Evolutionary conservation across 768 basidiomycete genomes (phyloP), one percentile per base, ranked within the genome.

Genomic region (Termitomyces sp.): DNA sequence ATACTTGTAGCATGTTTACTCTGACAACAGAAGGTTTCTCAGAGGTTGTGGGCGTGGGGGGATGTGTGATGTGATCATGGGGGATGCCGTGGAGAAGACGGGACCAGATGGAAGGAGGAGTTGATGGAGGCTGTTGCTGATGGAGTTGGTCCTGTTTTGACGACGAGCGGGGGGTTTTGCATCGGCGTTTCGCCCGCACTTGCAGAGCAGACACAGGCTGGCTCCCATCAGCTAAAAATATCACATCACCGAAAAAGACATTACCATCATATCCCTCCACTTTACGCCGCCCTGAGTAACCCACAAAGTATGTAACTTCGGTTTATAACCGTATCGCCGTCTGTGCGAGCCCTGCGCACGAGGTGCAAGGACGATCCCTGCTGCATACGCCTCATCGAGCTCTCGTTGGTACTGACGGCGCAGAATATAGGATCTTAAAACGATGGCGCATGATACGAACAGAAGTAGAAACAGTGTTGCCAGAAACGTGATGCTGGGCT

Each of bases 381-480:
- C 72, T 1, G 79, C 76, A 39, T 84, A 64, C 0, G 83, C 83
- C 15, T 78, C 78, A 44, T 82, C 76, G 46, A 86, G 60, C 18
- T 74, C 76, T 9, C 73, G 76, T 56, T 73, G 80, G 66, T 80
- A 82, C 20, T 83, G 79, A 15, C 84, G 72, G 18, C 87, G 81
- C 16, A 85, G 62, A 54, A 86, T 60, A 59, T 81, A 81, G 1
- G 87, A 85, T 41, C 88, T 80, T 44, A 84, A 69, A 51, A 88
- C 76, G 59, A 89, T 83, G 6, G 79, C 78, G 39, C 75, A 80
- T 9, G 86, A 88, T 49, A 89, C 77, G 40, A 81, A 71, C 16
- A 89, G 74, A 57, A 89, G 80, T 41, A 89, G 73, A 59, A 87
- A 75, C 23, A 89, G 77, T 3, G 87, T 88, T 22, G 86, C 85